Evolutionary conservation across 306 rosid genomes (phyloP), one percentile per base, ranked within the genome.

Genomic region (Potentilla sterilis): DNA sequence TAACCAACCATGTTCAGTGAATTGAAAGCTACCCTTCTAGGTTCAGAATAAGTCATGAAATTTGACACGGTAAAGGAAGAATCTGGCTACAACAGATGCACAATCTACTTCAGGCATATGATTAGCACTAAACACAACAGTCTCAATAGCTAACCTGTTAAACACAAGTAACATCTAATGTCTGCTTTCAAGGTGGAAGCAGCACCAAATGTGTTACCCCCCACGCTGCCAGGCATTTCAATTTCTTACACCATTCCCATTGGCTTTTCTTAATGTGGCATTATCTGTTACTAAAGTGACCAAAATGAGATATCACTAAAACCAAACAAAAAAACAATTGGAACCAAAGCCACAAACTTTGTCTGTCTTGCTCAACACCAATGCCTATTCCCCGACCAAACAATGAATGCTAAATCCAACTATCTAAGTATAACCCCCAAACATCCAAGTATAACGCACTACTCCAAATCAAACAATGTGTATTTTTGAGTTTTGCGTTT

Each of bases 321-420:
- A 46, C 69, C 44, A 7, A 51, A 51, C 79, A 82, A 82, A 65
- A 62, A 47, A 28, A 63, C 70, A 74, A 78, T 22, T 63, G 34
- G 62, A 74, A 70, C 14, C 62, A 70, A 67, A 19, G 38, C 80
- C 80, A 69, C 62, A 63, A 47, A 52, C 41, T 37, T 37, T 52
- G 38, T 21, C 68, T 24, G 22, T 24, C 51, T 28, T 34, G 14
- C 69, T 70, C 74, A 76, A 32, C 42, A 67, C 13, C 64, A 40
- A 77, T 73, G 58, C 34, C 49, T 64, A 76, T 37, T 58, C 13
- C 67, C 73, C 55, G 54, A 75, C 55, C 78, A 38, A 64, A 73
- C 3, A 19, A 35, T 11, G 40, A 77, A 62, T 62, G 32, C 21
- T 42, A 1, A 28, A 48, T 21, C 42, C 41, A 38, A 73, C 34